Conservation (phyloP, 371 early-diverging fungal genomes). For the Paramicrosporidium saccamoebae region DNA sequence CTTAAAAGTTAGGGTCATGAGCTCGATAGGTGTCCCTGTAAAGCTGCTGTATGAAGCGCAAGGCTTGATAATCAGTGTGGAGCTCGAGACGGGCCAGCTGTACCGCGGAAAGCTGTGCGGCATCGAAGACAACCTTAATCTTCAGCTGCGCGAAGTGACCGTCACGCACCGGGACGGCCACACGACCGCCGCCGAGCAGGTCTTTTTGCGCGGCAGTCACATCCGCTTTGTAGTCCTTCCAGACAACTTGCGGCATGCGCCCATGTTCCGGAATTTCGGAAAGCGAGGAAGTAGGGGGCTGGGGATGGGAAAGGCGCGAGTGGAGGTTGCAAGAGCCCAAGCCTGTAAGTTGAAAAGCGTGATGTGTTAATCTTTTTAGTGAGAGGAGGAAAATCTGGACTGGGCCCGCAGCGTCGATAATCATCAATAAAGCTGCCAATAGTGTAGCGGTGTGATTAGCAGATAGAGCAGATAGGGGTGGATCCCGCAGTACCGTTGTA, state of each 20-base stretch:
- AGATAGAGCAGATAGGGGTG: too few relatives aligned
- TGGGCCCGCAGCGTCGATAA: too few relatives aligned
- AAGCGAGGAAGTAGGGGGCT: slow-evolving; percentile 54
- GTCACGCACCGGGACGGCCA: slow-evolving; percentile 70
- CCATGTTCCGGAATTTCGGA: slow-evolving; percentile 67
- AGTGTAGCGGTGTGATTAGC: too few relatives aligned
- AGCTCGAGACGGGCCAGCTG: slow-evolving; percentile 63
- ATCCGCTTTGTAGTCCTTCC: slow-evolving; percentile 84
- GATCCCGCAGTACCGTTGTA: too few relatives aligned
- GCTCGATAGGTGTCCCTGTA: slow-evolving; percentile 74
- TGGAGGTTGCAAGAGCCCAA: slow-evolving; percentile 49
- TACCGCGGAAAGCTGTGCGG: slow-evolving; percentile 80
- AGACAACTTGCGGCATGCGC: slow-evolving; percentile 90
- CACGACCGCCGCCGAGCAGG: slow-evolving; percentile 62
- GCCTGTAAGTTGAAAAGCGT: too few relatives aligned
- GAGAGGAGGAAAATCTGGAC: too few relatives aligned
- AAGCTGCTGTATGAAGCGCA: slow-evolving; percentile 89
- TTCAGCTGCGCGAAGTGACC: slow-evolving; percentile 65
- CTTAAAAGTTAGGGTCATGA: slow-evolving; percentile 4
- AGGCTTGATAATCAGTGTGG: slow-evolving; percentile 77
- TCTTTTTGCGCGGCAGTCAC: slow-evolving; percentile 80
- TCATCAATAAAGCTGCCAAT: too few relatives aligned
- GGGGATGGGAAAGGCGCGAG: slow-evolving; percentile 52
- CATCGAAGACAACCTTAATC: slow-evolving; percentile 95
- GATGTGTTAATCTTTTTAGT: too few relatives aligned